Base-by-base conservation (phyloP, 2,329 filamentous ascomycete genomes). In the Xylaria digitata region DNA sequence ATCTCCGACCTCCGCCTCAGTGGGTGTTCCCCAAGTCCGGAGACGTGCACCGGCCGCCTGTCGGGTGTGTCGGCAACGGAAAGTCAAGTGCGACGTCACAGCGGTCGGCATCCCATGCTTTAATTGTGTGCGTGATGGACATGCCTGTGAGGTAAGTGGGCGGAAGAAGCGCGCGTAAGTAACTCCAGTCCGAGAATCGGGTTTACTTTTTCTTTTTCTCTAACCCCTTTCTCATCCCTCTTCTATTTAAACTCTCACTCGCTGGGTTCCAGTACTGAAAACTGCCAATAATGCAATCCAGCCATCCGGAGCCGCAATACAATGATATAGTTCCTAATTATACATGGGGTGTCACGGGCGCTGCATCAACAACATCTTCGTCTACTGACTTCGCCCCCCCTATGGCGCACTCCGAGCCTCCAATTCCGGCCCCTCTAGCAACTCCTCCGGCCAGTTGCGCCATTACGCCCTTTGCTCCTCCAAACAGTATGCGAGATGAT, bases 81-180 rank as follows among this genome's bases (percentile, higher is more conserved):
- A 75, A 63, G 73, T 75, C 6, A 71, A 72, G 48, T 76, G 74
- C 56, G 74, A 71, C 57, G 67, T 71, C 50, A 34, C 57, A 23
- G 52, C 50, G 23, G 45, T 66, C 30, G 69, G 73, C 30, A 56
- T 74, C 23, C 76, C 77, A 4, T 78, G 76, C 43, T 68, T 74
- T 26, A 74, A 73, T 6, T 78, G 77, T 70, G 69, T 72, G 13
- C 74, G 75, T 56, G 75, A 78, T 63, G 60, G 63, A 30, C 64
- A 70, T 1, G 67, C 74, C 23, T 78, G 77, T 61, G 64, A 75
- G 26, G 74, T 78, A n/a, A 66, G 68, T 54, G 45, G 66, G 8
- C 67, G 69, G 17, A 67, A 66, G 63, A 54, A 62, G 26, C 63
- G 63, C 59, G 55, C 54, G 74, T 70, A 65, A 63, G 63, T 69